Evolutionary conservation across 805 yeast genomes (phyloP), one percentile per base, ranked within the genome.

Genomic region (Komagataella pastoris): DNA sequence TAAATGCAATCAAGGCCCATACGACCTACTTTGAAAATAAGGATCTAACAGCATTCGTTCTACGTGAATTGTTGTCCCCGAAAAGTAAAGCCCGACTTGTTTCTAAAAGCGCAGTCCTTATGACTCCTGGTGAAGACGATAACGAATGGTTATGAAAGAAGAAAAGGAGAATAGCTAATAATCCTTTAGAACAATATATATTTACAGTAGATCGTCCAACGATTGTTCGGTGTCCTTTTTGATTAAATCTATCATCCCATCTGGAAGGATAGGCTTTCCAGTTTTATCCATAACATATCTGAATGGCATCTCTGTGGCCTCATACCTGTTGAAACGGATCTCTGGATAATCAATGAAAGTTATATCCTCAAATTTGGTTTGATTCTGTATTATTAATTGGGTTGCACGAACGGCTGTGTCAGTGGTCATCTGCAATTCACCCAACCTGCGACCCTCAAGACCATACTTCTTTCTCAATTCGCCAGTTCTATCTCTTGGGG

Each of bases 281-380:
- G 74, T 58, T 0, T 61, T 64, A 58, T 85, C 86, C 53, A 82
- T 67, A 17, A 91, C 84, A 60, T 91, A 91, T 62, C 99, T 76
- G 70, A 91, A 91, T 2, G 99, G 99, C 99, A 91, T 91, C 63
- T 91, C 97, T 0, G 97, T 89, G 3, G 95, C 86, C 66, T 93
- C 99, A 61, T 86, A 80, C 64, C 83, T 84, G 66, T 74, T 83
- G 70, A 86, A 91, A 63, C 88, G 79, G 58, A 91, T 84, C 66
- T 91, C 98, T 3, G 99, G 99, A 63, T 87, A 89, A 65, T 93
- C 98, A 50, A 91, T 80, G 64, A 88, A 91, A 52, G 79, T 77
- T 55, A 93, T 88, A 50, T 85, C 77, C 55, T 85, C 86, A 59
- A 91, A 85, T 21, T 65, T 63, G 1, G 59, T 70, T 51, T 74